Evolutionary conservation across 2,329 filamentous ascomycete genomes (phyloP).

Genomic region (Juglanconis sp.): DNA sequence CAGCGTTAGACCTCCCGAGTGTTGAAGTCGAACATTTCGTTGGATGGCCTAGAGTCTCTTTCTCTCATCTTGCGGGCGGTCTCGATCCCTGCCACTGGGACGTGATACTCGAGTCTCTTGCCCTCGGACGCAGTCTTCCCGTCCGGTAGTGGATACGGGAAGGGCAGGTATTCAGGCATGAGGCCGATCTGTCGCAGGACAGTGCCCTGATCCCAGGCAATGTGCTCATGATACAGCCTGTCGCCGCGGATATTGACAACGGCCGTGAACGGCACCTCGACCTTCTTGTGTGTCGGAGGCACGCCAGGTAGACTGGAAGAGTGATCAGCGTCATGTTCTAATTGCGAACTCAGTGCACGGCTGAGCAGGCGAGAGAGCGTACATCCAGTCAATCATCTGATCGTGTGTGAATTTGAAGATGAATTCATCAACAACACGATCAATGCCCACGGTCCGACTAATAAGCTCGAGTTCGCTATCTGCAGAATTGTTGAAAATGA

Average conservation of each 20-base stretch:
- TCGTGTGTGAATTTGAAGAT: slow-evolving; percentile 63
- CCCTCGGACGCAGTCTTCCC: slow-evolving; percentile 31
- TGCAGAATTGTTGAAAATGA: slow-evolving; percentile 69
- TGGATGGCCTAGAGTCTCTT: slow-evolving; percentile 50
- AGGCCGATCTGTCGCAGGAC: slow-evolving; percentile 60
- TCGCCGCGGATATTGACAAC: slow-evolving; percentile 68
- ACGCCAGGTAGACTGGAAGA: slow-evolving; percentile 46
- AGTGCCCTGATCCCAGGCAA: slow-evolving; percentile 66
- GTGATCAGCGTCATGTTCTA: not conserved
- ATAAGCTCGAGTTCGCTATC: slow-evolving; percentile 68
- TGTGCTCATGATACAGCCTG: slow-evolving; percentile 67
- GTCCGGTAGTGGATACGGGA: slow-evolving; percentile 50
- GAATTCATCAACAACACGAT: slow-evolving; percentile 71
- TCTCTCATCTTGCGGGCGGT: slow-evolving; percentile 46
- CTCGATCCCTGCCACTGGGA: slow-evolving; percentile 60
- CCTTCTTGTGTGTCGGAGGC: slow-evolving; percentile 49
- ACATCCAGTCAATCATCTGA: slow-evolving; percentile 67
- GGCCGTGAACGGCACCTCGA: slow-evolving; percentile 61
- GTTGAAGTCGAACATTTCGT: slow-evolving; percentile 47
- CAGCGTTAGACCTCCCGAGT: slow-evolving; percentile 22
- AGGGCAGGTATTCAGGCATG: slow-evolving; percentile 62
- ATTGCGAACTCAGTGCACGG: not conserved
- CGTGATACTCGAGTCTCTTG: slow-evolving; percentile 48
- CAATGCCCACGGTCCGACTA: slow-evolving; percentile 67
- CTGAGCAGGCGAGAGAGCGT: slow-evolving; percentile 27